Percentiles rank a stretch among this genome's conserved stretches.
Conservation (phyloP, 345 rosid genomes). For the Gossypium stocksii region DNA sequence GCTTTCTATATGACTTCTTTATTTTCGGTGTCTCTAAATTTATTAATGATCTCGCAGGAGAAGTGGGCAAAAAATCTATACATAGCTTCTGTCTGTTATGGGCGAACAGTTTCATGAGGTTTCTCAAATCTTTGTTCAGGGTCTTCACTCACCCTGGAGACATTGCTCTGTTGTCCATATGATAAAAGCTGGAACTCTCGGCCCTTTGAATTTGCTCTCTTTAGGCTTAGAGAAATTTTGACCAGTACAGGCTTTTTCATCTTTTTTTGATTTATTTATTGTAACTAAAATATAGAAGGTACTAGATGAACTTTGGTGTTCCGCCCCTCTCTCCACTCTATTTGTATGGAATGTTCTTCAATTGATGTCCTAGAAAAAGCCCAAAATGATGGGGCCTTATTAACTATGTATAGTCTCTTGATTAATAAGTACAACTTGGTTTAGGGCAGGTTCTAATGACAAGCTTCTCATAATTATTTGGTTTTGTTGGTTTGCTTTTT, state of each 20-base stretch:
- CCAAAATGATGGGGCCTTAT: conserved; percentile 7
- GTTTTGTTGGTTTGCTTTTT: neutral
- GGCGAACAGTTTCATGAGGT: conserved; percentile 77
- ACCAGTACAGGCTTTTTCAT: conserved; percentile 22
- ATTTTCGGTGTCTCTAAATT: neutral
- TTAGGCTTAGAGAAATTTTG: conserved; percentile 31
- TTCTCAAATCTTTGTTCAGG: neutral
- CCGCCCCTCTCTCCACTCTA: neutral
- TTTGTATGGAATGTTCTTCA: neutral
- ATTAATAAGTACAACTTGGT: neutral
- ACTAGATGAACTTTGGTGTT: neutral
- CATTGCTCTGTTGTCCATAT: neutral
- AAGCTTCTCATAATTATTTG: neutral
- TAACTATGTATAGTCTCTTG: conserved; percentile 19
- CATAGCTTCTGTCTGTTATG: conserved; percentile 77
- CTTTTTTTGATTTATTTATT: neutral
- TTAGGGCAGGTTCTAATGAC: neutral
- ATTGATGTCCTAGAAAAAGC: neutral
- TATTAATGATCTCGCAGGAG: conserved; percentile 49
- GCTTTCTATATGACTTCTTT: neutral
- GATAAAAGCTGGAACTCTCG: conserved; percentile 15
- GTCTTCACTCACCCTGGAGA: neutral
- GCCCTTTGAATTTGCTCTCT: conserved; percentile 6
- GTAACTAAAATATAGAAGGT: conserved; percentile 26
- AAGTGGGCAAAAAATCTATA: conserved; percentile 92